A percentile compares a stretch with the other conserved stretches of the same genome.
Evolutionary conservation across 129 eudicot species (phyloP).

Genomic region (Centella asiatica): DNA sequence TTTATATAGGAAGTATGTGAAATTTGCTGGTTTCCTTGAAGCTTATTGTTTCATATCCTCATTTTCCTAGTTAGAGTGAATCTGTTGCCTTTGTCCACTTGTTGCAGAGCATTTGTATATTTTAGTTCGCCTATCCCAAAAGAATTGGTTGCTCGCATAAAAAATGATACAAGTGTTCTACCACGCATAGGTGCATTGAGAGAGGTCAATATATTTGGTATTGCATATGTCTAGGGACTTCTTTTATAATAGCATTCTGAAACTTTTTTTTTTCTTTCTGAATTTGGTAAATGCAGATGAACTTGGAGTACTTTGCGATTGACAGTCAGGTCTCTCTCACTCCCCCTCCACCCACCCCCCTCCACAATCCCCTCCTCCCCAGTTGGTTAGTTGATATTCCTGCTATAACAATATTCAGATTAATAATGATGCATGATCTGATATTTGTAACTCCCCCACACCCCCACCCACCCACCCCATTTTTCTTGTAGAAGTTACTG

Average conservation of each 20-base stretch:
- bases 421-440: too few species aligned
- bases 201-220: conserved; percentile 46
- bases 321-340: conserved; percentile 71
- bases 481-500: too few species aligned
- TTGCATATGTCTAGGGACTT: background rate
- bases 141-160: conserved; percentile 60
- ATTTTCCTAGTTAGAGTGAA: conserved; percentile 2
- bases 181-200: conserved; percentile 94
- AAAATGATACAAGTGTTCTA: conserved; percentile 74
- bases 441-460: too few species aligned
- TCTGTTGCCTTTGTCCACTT: conserved; percentile 14
- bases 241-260: background rate
- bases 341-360: background rate
- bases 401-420: background rate
- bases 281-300: conserved; percentile 63
- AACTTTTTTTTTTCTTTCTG: conserved; percentile 12
- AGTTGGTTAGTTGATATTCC: background rate
- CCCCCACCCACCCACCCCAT: too few species aligned
- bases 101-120: conserved; percentile 74
- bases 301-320: conserved; percentile 85
- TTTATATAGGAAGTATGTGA: conserved; percentile 76
- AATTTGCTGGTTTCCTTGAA: background rate
- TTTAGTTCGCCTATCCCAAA: conserved; percentile 84
- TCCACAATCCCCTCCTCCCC: background rate
- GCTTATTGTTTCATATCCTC: background rate